Evolutionary conservation across 345 rosid species (phyloP).

Genomic region (Eucalyptus marginata): DNA sequence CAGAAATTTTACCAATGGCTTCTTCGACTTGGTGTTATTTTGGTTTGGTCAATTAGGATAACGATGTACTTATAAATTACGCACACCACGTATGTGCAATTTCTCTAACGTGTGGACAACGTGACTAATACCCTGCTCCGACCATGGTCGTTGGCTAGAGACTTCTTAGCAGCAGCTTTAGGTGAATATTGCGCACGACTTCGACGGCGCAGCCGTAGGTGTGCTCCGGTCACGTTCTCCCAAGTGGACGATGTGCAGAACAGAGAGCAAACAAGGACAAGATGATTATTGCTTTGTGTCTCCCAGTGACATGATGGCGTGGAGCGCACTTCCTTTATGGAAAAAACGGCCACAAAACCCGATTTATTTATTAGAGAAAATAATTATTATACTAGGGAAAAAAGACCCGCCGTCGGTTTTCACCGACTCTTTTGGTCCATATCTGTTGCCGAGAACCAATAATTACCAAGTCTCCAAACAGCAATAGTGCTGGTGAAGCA

Average conservation of each 20-base stretch:
- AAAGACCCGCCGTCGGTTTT: neutral
- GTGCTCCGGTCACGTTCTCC: neutral
- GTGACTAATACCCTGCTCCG: neutral
- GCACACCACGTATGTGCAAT: neutral
- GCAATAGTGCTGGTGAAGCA: neutral
- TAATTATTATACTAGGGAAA: neutral
- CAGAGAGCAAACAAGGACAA: neutral
- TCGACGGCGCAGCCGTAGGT: neutral
- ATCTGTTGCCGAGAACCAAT: neutral
- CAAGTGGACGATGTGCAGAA: neutral
- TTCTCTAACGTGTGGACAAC: neutral
- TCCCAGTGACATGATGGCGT: neutral
- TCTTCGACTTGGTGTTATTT: neutral
- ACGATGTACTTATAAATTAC: neutral
- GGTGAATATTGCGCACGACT: neutral
- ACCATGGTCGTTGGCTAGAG: neutral
- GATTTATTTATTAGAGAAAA: neutral
- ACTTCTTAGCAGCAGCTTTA: neutral
- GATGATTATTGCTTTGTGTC: neutral
- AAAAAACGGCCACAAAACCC: neutral
- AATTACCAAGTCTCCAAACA: neutral
- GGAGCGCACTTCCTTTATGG: neutral
- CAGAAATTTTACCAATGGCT: neutral
- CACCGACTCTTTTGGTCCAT: neutral
- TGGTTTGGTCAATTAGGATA: neutral